Percentiles rank a stretch among this genome's conserved stretches.
These are phyloP conservation scores for Saccharomycopsis fermentans DNA, from an alignment of 805 yeast genomes.

Conservation along the genomic window DNA sequence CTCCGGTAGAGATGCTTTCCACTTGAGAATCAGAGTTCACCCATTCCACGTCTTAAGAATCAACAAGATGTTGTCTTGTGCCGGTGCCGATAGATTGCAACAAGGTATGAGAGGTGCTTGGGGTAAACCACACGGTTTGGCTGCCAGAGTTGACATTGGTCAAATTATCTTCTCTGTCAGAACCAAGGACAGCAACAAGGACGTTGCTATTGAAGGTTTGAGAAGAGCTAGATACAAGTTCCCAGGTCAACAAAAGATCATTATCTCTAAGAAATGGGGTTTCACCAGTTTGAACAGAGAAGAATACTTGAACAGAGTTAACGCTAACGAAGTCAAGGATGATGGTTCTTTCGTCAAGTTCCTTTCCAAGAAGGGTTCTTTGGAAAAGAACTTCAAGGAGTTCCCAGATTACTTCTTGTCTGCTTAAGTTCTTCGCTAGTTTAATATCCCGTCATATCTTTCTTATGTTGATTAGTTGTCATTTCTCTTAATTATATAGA, in stretches of 20 bases:
- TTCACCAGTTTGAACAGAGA: constrained; percentile 98
- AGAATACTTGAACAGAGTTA: constrained; percentile 88
- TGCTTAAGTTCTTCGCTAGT: constrained; percentile 27
- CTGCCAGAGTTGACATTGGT: constrained; percentile 98
- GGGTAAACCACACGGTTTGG: constrained; percentile 99
- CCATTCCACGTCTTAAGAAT: constrained; percentile 99
- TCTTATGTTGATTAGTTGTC: neutral
- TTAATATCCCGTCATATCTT: neutral
- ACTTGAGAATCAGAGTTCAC: constrained; percentile 99
- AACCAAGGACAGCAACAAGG: constrained; percentile 97
- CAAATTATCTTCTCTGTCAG: constrained; percentile 97
- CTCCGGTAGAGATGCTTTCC: constrained; percentile 99
- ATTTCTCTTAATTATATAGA: neutral
- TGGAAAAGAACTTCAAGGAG: constrained; percentile 80
- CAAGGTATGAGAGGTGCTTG: constrained; percentile 99
- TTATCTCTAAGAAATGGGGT: constrained; percentile 99
- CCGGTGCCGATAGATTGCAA: constrained; percentile 99
- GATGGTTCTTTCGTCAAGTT: constrained; percentile 99
- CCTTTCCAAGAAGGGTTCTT: constrained; percentile 92
- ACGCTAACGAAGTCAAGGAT: constrained; percentile 96
- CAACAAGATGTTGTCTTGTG: constrained; percentile 99
- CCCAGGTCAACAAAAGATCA: constrained; percentile 99
- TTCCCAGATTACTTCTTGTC: constrained; percentile 76
- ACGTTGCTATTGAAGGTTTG: constrained; percentile 94
- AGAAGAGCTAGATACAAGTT: constrained; percentile 99